Evolutionary conservation across 768 basidiomycete genomes (phyloP), one percentile per base, ranked within the genome.

Genomic region (Coprinopsis cinerea): DNA sequence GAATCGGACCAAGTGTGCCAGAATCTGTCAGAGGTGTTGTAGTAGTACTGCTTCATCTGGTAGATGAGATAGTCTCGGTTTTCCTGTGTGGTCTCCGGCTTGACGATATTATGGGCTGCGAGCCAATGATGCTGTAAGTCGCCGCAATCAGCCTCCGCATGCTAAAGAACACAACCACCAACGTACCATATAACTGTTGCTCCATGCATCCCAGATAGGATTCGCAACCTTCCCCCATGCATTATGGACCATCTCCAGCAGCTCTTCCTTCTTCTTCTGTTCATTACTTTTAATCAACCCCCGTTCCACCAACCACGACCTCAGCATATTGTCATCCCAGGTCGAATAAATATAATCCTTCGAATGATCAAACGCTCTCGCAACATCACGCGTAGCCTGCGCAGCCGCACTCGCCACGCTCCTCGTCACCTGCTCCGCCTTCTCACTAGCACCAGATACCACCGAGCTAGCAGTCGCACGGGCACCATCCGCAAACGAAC

Each of bases 261-360:
- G 64, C 56, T 95, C 83, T 6, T 80, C 75, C 36, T 80, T 79
- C 47, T 76, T 82, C 50, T 79, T 77, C 55, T 82, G 69, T 18
- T 67, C 52, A 53, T 70, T 82, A 2, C 85, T 76, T 58, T 87
- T 77, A 53, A 90, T 58, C 32, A 90, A 70, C 22, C 86, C 85
- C 59, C 88, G 82, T 32, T 84, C 73, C 59, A 86, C 81, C 39
- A 94, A 78, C 68, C 84, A 96, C 0, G 60, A 65, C 44, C 85
- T 73, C 41, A 97, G 66, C 55, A 75, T 74, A 58, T 74, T 84
- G 56, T 94, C 90, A 49, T 87, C 83, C 95, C 95, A 96, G 0
- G 86, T 79, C 0, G 88, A 91, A 64, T 88, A 95, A 15, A 93
- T 68, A 57, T 92, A 94, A 63, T 97, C 93, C 62, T 83, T 89